These are phyloP conservation scores for Rostrohypoxylon terebratum DNA, from an alignment of 495 filamentous ascomycete genomes.

Conservation along the genomic window DNA sequence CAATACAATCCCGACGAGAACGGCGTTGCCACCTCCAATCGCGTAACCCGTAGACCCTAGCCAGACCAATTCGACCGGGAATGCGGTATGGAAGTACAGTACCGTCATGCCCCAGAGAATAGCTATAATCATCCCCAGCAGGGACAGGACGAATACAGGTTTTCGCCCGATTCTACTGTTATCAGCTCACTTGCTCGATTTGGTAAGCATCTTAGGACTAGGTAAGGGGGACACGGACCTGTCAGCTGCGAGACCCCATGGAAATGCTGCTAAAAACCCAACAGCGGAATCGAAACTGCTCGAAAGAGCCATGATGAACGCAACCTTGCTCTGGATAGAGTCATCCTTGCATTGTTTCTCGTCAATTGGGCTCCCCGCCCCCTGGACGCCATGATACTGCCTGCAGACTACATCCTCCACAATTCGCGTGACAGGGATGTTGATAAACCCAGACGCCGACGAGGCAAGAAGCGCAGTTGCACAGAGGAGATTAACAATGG, in stretches of 20 bases:
- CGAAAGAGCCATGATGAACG: conserved; percentile 48
- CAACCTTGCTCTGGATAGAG: conserved; percentile 50
- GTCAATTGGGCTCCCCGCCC: conserved; percentile 40
- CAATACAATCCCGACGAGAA: conserved; percentile 63
- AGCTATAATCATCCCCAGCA: conserved; percentile 52
- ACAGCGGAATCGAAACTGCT: conserved; percentile 37
- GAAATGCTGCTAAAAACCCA: conserved; percentile 42
- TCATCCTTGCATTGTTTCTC: conserved; percentile 53
- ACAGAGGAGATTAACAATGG: conserved; percentile 37
- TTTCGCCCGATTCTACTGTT: conserved; percentile 61
- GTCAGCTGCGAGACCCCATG: conserved; percentile 48
- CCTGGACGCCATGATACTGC: conserved; percentile 43
- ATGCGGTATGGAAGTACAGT: conserved; percentile 52
- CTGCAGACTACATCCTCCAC: conserved; percentile 52
- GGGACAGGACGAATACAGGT: conserved; percentile 50
- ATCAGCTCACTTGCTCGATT: conserved; percentile 50
- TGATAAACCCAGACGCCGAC: conserved; percentile 25
- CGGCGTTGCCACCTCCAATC: conserved; percentile 67
- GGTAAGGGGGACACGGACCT: conserved; percentile 29
- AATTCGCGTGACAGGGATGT: conserved; percentile 39
- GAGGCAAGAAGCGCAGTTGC: conserved; percentile 31
- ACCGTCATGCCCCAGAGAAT: conserved; percentile 53
- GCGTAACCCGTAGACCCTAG: conserved; percentile 61
- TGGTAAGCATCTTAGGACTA: not conserved
- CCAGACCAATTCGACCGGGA: conserved; percentile 66